Percentiles rank a stretch among this genome's conserved stretches.
phyloP scores from a whole-genome alignment of 73 alveolate genomes.

The Tetrahymena thermophila region DNA sequence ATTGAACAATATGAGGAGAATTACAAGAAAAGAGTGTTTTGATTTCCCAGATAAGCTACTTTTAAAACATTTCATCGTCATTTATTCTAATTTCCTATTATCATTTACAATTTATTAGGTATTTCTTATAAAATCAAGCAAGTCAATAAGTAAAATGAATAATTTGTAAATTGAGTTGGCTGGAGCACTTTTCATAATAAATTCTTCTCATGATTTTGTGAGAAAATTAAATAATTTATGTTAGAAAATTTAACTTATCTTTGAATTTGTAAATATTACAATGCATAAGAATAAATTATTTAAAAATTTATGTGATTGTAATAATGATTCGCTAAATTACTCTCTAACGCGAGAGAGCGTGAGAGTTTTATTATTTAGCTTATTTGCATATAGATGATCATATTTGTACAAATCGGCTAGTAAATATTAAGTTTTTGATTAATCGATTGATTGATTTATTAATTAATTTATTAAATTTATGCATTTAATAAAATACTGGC shows the following conservation, averaged over 20 bases:
- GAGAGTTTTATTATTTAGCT: neutral
- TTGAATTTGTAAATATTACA: too few species aligned
- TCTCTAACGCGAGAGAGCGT: neutral
- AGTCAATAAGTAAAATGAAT: too few species aligned
- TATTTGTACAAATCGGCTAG: neutral
- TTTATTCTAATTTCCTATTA: neutral
- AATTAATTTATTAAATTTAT: too few species aligned
- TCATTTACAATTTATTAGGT: too few species aligned
- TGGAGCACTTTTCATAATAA: too few species aligned
- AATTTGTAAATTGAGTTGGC: too few species aligned
- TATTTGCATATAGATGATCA: neutral
- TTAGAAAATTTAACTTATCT: too few species aligned
- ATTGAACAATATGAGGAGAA: slow-evolving; percentile 76
- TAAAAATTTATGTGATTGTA: neutral
- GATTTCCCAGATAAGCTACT: slow-evolving; percentile 7
- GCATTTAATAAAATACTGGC: neutral
- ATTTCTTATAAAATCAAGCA: too few species aligned
- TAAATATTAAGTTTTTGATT: too few species aligned
- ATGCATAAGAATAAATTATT: too few species aligned
- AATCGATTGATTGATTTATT: too few species aligned
- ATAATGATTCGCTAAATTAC: neutral
- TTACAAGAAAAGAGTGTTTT: slow-evolving; percentile 26
- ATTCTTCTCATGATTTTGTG: neutral
- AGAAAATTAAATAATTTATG: too few species aligned
- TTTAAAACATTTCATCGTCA: neutral